These are phyloP conservation scores for Phytophthora hibernalis DNA, from an alignment of 352 stramenopile genomes.

Conservation along the genomic window DNA sequence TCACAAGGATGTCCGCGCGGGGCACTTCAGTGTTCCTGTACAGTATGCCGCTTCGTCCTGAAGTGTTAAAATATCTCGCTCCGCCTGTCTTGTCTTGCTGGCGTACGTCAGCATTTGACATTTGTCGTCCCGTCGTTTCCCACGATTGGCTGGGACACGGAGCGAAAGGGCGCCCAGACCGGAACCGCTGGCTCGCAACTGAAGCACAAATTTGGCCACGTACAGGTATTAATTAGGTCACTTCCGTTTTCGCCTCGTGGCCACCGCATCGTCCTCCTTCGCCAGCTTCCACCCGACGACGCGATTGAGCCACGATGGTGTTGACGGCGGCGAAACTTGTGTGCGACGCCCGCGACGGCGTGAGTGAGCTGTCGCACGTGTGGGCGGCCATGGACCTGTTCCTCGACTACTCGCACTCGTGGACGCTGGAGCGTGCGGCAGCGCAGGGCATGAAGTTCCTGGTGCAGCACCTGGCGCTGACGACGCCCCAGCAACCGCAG, in stretches of 20 bases:
- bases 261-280: conserved; percentile 17
- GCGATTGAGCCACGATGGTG: conserved; percentile 48
- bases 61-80: conserved; percentile 13
- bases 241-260: conserved; percentile 31
- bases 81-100: conserved; percentile 14
- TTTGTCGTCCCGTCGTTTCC: background rate
- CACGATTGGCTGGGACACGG: conserved; percentile 20
- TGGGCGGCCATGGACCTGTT: conserved; percentile 51
- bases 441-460: conserved; percentile 69
- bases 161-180: conserved; percentile 35
- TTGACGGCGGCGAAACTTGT: conserved; percentile 60
- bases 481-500: conserved; percentile 29
- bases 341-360: conserved; percentile 45
- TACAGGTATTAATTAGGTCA: conserved; percentile 6
- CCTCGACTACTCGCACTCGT: conserved; percentile 62
- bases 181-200: background rate
- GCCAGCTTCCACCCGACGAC: conserved; percentile 12
- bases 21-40: background rate
- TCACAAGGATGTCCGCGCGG: background rate
- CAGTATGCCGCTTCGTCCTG: no score
- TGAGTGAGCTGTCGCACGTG: conserved; percentile 69
- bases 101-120: conserved; percentile 14
- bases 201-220: background rate
- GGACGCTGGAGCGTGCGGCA: conserved; percentile 72
- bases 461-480: conserved; percentile 69